Percentiles rank a stretch among this genome's conserved stretches.
phyloP scores from a whole-genome alignment of 768 basidiomycete genomes.

The Neoboletus brunneissimus region DNA sequence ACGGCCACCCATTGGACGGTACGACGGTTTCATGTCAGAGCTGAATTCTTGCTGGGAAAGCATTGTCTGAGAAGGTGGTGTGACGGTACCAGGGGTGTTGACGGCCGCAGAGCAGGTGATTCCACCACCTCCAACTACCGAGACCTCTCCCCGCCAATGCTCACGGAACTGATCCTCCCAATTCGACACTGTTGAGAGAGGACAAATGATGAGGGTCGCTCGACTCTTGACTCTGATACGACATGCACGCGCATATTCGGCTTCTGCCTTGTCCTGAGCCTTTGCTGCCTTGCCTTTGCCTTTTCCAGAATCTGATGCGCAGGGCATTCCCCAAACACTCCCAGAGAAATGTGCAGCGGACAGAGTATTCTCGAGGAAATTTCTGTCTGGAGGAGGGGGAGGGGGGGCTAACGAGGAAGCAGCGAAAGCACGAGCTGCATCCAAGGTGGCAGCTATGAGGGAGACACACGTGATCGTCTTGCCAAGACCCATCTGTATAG shows the following conservation, averaged over 20 bases:
- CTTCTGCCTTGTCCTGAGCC: conserved; percentile 67
- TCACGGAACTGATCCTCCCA: conserved; percentile 99
- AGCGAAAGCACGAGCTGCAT: conserved; percentile 65
- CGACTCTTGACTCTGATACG: conserved; percentile 81
- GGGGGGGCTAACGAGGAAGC: conserved; percentile 47
- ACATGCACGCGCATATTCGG: conserved; percentile 64
- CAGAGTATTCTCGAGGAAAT: conserved; percentile 32
- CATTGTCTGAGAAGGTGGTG: conserved; percentile 37
- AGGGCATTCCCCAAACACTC: conserved; percentile 85
- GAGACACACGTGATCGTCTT: conserved; percentile 97
- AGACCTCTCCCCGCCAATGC: conserved; percentile 90
- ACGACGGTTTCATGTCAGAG: conserved; percentile 26
- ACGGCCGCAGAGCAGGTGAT: conserved; percentile 31
- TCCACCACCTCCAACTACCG: conserved; percentile 75
- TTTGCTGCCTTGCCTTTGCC: conserved; percentile 65
- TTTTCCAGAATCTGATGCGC: conserved; percentile 41
- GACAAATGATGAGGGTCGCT: conserved; percentile 95
- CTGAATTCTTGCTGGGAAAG: conserved; percentile 28
- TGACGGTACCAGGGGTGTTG: conserved; percentile 35
- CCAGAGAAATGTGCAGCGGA: conserved; percentile 65
- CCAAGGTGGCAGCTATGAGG: conserved; percentile 82
- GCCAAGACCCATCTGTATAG: conserved; percentile 87
- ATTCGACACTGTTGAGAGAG: conserved; percentile 93
- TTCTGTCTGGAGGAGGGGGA: conserved; percentile 41
- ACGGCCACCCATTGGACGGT: conserved; percentile 45